A percentile compares a stretch with the other conserved stretches of the same genome.
Evolutionary conservation across 106 monocot genomes (phyloP).

Genomic region (Chionographis japonica): DNA sequence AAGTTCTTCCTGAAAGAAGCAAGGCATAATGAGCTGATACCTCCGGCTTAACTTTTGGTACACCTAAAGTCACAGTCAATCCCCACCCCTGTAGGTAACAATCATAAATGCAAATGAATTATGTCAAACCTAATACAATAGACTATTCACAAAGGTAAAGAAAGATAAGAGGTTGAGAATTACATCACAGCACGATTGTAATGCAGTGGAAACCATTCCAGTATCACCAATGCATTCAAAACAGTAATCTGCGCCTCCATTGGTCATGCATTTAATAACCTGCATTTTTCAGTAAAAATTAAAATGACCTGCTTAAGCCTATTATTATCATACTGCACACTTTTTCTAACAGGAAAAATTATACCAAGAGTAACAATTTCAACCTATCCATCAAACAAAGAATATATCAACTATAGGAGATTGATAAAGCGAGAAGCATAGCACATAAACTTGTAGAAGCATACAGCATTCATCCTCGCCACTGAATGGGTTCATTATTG

Average conservation of each 20-base stretch:
- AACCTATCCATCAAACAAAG: too few species aligned
- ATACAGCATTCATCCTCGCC: too few species aligned
- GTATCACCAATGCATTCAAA: conserved; percentile 96
- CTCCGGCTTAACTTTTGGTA: conserved; percentile 74
- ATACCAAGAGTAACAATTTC: too few species aligned
- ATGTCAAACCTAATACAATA: background rate
- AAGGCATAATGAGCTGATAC: conserved; percentile 70
- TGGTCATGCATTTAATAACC: conserved; percentile 68
- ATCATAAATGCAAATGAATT: background rate
- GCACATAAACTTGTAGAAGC: too few species aligned
- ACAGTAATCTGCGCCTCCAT: conserved; percentile 89
- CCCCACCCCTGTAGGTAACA: conserved; percentile 73
- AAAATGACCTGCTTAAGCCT: background rate
- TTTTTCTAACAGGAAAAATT: too few species aligned
- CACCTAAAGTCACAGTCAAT: conserved; percentile 78
- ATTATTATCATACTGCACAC: too few species aligned
- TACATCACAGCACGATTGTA: conserved; percentile 90
- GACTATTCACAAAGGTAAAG: background rate
- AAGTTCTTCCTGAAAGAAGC: conserved; percentile 82
- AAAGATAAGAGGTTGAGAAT: conserved; percentile 14
- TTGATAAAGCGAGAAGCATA: too few species aligned
- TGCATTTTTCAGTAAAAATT: conserved; percentile 18
- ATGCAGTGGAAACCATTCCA: conserved; percentile 55
- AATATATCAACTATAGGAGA: too few species aligned
- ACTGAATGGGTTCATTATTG: too few species aligned